phyloP scores from a whole-genome alignment of 495 filamentous ascomycete species.

The Aspergillus mulundensis region DNA sequence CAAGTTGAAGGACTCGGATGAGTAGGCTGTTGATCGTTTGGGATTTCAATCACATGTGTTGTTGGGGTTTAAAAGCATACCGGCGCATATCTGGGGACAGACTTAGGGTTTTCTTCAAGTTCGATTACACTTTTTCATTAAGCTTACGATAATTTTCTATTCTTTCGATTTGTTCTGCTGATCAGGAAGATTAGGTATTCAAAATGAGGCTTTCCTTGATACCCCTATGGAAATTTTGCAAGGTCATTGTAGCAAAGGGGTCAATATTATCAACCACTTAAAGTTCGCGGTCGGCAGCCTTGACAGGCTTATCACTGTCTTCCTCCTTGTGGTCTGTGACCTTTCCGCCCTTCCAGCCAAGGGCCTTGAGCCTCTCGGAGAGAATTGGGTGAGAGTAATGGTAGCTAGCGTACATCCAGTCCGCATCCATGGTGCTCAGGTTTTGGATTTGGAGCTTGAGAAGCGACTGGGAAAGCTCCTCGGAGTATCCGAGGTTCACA shows the following conservation, averaged over 20 bases:
- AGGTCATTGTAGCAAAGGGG: background rate
- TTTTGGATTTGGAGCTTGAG: slow-evolving; percentile 99
- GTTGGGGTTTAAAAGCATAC: slow-evolving; percentile 9
- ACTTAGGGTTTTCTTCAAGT: background rate
- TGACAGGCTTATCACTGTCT: slow-evolving; percentile 50
- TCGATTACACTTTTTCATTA: slow-evolving; percentile 5
- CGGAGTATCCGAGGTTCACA: slow-evolving; percentile 75
- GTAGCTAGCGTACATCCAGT: slow-evolving; percentile 96
- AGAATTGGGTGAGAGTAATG: slow-evolving; percentile 97
- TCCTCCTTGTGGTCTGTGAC: slow-evolving; percentile 45
- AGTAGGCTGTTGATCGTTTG: slow-evolving; percentile 4
- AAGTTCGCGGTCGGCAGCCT: slow-evolving; percentile 57
- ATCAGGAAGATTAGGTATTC: background rate
- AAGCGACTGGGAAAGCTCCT: slow-evolving; percentile 76
- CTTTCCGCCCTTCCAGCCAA: slow-evolving; percentile 73
- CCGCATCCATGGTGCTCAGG: slow-evolving; percentile 95
- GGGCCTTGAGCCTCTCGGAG: slow-evolving; percentile 82
- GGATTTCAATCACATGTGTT: background rate
- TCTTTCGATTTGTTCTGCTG: background rate
- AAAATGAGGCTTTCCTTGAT: background rate
- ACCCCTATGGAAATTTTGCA: background rate
- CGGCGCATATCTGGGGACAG: slow-evolving; percentile 6
- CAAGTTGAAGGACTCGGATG: slow-evolving; percentile 35
- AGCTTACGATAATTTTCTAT: background rate
- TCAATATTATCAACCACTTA: slow-evolving; percentile 22